Percentiles rank a stretch among this genome's conserved stretches.
Conservation (phyloP, 2,329 filamentous ascomycete genomes). For the Truncatella angustata region DNA sequence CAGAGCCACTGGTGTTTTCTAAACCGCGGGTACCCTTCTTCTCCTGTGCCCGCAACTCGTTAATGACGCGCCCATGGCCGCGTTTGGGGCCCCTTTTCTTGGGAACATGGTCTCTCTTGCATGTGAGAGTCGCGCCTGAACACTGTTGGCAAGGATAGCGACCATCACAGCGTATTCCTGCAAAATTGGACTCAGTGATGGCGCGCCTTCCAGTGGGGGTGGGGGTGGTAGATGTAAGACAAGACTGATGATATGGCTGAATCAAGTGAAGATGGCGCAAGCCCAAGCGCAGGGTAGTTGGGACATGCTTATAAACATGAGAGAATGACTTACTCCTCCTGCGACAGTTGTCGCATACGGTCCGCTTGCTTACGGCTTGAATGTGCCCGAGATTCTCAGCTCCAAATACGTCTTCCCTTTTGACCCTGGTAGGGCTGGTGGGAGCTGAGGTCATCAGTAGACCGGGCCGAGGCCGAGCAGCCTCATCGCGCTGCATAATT, state of each 20-base stretch:
- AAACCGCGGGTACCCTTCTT: slow-evolving; percentile 33
- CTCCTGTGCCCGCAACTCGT: slow-evolving; percentile 54
- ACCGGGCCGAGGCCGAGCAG: not conserved
- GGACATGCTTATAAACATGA: not conserved
- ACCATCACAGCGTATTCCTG: slow-evolving; percentile 46
- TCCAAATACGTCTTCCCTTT: slow-evolving; percentile 1
- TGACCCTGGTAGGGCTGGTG: slow-evolving; percentile 2
- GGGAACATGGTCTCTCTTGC: slow-evolving; percentile 63
- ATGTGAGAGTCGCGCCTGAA: slow-evolving; percentile 55
- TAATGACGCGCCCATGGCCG: slow-evolving; percentile 61
- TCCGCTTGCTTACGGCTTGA: slow-evolving; percentile 27
- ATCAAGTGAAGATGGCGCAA: too few relatives aligned
- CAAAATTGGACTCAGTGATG: too few relatives aligned
- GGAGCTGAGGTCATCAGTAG: not conserved
- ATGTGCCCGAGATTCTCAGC: not conserved
- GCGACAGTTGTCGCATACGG: slow-evolving; percentile 45
- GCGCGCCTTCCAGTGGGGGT: too few relatives aligned
- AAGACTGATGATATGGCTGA: too few relatives aligned
- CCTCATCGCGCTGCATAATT: not conserved
- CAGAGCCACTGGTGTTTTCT: slow-evolving; percentile 11
- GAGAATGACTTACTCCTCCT: slow-evolving; percentile 34
- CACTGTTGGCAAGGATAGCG: slow-evolving; percentile 59
- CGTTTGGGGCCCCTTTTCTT: slow-evolving; percentile 64
- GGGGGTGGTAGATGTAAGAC: not conserved
- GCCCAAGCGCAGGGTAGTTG: not conserved